Conservation (phyloP, 208 protist species). For the Leishmania martiniquensis region DNA sequence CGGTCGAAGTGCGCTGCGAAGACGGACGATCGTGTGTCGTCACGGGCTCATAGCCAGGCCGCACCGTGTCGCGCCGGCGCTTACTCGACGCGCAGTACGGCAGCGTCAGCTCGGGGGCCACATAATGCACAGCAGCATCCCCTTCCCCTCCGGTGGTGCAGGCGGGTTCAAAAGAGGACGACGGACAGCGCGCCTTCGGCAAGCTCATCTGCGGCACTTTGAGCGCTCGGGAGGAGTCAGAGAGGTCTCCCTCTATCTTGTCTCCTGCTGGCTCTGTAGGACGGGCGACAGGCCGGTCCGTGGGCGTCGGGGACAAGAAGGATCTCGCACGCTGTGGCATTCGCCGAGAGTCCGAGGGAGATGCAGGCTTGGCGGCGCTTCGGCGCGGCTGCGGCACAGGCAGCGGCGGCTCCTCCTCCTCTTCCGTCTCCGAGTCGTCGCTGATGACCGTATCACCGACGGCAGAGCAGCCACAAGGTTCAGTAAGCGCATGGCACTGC, state of each 20-base stretch:
- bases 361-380: not conserved
- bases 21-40: conserved; percentile 15
- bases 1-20: not conserved
- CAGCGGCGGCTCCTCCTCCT: not conserved
- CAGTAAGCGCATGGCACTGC: not conserved
- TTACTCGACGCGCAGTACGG: conserved; percentile 19
- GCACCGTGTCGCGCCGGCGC: conserved; percentile 20
- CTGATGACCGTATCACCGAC: conserved; percentile 29
- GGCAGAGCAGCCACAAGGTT: conserved; percentile 21
- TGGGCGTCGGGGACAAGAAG: conserved; percentile 11
- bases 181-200: conserved; percentile 4
- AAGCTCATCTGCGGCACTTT: conserved; percentile 18
- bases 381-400: not conserved
- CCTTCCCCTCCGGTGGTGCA: conserved; percentile 5
- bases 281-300: conserved; percentile 14
- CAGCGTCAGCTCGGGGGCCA: conserved; percentile 27
- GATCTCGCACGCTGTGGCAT: conserved; percentile 4
- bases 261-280: not conserved
- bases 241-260: not conserved
- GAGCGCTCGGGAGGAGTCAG: not conserved
- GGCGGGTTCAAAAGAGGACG: not conserved
- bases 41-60: conserved; percentile 43
- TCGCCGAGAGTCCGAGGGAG: conserved; percentile 10
- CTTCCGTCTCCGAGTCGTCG: conserved; percentile 22
- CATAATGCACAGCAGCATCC: conserved; percentile 10